Evolutionary conservation across 768 basidiomycete genomes (phyloP).

Genomic region (Tulasnella sp.): DNA sequence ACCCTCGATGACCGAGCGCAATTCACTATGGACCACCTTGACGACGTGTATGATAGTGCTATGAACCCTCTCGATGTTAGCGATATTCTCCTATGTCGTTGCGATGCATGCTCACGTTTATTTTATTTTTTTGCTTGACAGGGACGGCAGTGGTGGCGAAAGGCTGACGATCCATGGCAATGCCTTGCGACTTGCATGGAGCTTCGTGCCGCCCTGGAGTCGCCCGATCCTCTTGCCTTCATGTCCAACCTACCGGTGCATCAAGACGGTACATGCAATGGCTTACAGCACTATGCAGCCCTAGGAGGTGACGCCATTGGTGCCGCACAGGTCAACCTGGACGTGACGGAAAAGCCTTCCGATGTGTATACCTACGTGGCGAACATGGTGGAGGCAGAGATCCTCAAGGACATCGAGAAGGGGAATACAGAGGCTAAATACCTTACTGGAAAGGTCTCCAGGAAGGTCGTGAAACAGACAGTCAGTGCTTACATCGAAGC

Average conservation of each 20-base stretch:
- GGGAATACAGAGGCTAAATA: slow-evolving; percentile 47
- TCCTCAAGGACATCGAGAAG: slow-evolving; percentile 45
- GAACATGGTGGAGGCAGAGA: slow-evolving; percentile 62
- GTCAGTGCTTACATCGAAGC: slow-evolving; percentile 33
- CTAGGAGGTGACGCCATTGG: slow-evolving; percentile 86
- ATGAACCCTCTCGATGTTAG: slow-evolving; percentile 64
- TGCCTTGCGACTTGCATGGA: slow-evolving; percentile 90
- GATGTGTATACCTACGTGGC: slow-evolving; percentile 95
- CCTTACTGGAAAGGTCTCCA: slow-evolving; percentile 64
- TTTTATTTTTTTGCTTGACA: slow-evolving; percentile 22
- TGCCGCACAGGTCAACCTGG: slow-evolving; percentile 86
- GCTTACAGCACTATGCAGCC: slow-evolving; percentile 96
- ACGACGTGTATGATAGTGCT: slow-evolving; percentile 74
- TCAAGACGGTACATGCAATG: slow-evolving; percentile 98
- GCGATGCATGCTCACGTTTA: background rate
- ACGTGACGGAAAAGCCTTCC: slow-evolving; percentile 71
- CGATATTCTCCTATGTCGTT: slow-evolving; percentile 8
- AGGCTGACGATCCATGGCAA: slow-evolving; percentile 96
- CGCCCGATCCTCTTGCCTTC: slow-evolving; percentile 47
- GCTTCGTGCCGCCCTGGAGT: slow-evolving; percentile 66
- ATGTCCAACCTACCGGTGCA: slow-evolving; percentile 78
- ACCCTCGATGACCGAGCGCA: slow-evolving; percentile 85
- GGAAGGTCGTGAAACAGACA: slow-evolving; percentile 98
- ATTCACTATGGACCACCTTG: slow-evolving; percentile 62
- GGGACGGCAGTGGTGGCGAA: slow-evolving; percentile 79